Base-by-base conservation (phyloP, 176 grass and related monocot genomes). In the Triticum dicoccoides region DNA sequence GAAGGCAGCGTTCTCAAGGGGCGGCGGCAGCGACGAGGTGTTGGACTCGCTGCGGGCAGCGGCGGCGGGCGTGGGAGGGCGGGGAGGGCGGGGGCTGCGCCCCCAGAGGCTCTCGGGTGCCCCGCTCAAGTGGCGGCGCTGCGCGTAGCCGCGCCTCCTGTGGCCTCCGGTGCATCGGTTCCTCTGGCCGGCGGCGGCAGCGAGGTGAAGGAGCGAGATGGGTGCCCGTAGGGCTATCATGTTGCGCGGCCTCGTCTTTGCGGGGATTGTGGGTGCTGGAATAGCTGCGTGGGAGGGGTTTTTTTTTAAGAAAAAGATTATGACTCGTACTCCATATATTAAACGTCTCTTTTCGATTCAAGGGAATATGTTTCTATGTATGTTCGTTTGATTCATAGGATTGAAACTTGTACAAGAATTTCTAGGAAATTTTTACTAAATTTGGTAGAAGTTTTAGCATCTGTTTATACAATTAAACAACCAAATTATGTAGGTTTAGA, bases 1-100 rank as follows among this genome's bases (percentile, higher is more conserved):
- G 38, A 98, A 94, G 11, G 90, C 89, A 5, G 79, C 66, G 82
- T 98, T 98, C 72, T 98, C 86, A 7, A 89, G 93, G 54, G 83
- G 64, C 9, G 91, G 95, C 2, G 88, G 88, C 84, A 83, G 76
- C 94, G 82, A 91, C 58, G 72, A 80, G 82, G 82, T 30, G 13
- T 82, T 89, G 65, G 89, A 23, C 59, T 85, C 78, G 29, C 51
- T 38, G 37, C 82, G 30, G 39, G 74, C 51, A 0, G 49, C 81
- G 34, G 37, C 66, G 27, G 81, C 52, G 51, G 64, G 70, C 21
- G 82, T 63, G n/a, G 76, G 3, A 6, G 80, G 5, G 77, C 25
- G 80, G 11, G 39, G 38, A 56, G 62, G 77, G n/a, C 73, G 79
- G 79, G 82, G 42, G 51, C 70, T 39, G 41, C 78, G 42, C 76